phyloP scores from a whole-genome alignment of 2,329 filamentous ascomycete species.

The Aspergillus ibericus region DNA sequence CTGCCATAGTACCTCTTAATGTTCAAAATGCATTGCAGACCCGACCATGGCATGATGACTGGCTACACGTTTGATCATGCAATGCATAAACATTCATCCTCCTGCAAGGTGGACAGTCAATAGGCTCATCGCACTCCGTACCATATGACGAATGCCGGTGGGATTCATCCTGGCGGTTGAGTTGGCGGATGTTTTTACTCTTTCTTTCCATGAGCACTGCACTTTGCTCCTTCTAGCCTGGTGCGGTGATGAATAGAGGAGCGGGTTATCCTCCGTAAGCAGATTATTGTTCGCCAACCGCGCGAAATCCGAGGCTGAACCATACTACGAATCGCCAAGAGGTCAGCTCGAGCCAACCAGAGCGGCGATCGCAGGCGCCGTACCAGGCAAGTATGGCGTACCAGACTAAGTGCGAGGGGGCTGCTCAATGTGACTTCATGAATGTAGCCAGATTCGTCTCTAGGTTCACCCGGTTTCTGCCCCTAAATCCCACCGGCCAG shows the following conservation, averaged over 20 bases:
- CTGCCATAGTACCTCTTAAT: too few relatives aligned
- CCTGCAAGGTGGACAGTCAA: not conserved
- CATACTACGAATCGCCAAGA: not conserved
- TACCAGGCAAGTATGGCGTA: not conserved
- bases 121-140: not conserved
- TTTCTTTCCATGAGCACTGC: not conserved
- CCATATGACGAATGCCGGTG: not conserved
- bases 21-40: not conserved
- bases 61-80: not conserved
- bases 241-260: not conserved
- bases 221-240: not conserved
- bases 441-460: not conserved
- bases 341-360: constrained; percentile 2
- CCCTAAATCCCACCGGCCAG: not conserved
- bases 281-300: constrained; percentile 16
- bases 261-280: constrained; percentile 1
- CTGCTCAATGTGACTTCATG: not conserved
- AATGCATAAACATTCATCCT: not conserved
- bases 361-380: not conserved
- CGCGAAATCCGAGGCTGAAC: constrained; percentile 11
- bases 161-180: too few relatives aligned
- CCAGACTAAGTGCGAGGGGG: not conserved
- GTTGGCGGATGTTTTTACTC: not conserved
- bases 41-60: not conserved
- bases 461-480: not conserved